phyloP scores from a whole-genome alignment of 1,139 yeast genomes.

The Saccharomyces hybrid region DNA sequence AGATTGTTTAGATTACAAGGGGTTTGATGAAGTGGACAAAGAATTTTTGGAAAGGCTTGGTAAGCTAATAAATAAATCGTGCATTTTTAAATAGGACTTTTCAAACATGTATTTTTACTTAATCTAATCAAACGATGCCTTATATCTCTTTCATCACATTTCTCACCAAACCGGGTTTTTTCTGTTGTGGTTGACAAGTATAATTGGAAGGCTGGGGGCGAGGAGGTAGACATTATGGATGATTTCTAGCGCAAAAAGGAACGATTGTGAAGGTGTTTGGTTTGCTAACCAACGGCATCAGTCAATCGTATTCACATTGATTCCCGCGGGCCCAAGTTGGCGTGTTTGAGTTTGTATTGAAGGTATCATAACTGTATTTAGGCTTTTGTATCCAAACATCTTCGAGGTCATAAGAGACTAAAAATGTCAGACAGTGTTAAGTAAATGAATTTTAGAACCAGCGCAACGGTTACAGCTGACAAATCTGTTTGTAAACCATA shows the following conservation, averaged over 20 bases:
- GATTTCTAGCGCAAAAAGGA: not conserved
- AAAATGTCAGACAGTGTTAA: conserved; percentile 5
- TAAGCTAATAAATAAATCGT: conserved; percentile 39
- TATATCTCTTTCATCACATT: not conserved
- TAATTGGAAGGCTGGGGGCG: not conserved
- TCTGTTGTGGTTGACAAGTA: not conserved
- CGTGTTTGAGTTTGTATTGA: not conserved
- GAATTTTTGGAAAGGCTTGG: conserved; percentile 56
- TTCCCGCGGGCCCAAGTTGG: not conserved
- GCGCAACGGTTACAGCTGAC: not conserved
- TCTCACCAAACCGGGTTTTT: not conserved
- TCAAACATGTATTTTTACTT: not conserved
- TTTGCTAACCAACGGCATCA: not conserved
- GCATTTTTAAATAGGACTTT: conserved; percentile 8
- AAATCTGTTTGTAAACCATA: not conserved
- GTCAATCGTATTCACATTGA: not conserved
- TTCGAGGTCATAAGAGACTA: not conserved
- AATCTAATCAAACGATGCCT: not conserved
- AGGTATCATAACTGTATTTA: not conserved
- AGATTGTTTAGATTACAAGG: conserved; percentile 60
- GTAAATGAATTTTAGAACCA: not conserved
- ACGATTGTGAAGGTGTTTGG: not conserved
- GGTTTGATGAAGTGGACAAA: conserved; percentile 60
- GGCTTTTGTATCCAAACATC: not conserved
- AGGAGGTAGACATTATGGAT: not conserved